phyloP scores from a whole-genome alignment of 768 basidiomycete genomes.

The Trametes elegans region DNA sequence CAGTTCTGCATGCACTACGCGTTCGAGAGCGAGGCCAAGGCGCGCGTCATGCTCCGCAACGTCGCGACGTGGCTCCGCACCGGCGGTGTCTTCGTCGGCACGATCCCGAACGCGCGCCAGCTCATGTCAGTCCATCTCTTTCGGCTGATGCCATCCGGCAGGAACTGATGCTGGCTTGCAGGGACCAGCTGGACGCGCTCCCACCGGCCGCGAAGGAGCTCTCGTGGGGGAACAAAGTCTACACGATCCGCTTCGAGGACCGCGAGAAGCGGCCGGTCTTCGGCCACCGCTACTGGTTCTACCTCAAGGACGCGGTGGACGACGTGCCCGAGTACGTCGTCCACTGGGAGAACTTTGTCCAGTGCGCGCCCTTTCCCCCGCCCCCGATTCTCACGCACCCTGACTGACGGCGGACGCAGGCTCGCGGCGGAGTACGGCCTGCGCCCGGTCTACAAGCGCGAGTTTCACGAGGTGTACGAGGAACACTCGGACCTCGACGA shows the following conservation, averaged over 20 bases:
- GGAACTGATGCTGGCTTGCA: constrained; percentile 29
- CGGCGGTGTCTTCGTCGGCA: constrained; percentile 96
- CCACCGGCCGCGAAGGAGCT: constrained; percentile 67
- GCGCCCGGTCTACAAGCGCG: constrained; percentile 70
- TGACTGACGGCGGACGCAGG: constrained; percentile 37
- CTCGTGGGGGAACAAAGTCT: constrained; percentile 88
- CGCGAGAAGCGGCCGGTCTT: constrained; percentile 61
- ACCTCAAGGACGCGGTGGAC: constrained; percentile 91
- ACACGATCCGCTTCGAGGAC: constrained; percentile 83
- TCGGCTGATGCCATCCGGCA: not conserved
- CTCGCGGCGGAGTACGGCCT: constrained; percentile 83
- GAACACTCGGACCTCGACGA: constrained; percentile 80
- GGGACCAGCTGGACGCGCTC: constrained; percentile 68
- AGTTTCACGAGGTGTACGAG: constrained; percentile 86
- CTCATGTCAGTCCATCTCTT: constrained; percentile 62
- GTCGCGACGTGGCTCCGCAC: constrained; percentile 74
- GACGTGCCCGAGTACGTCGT: constrained; percentile 98
- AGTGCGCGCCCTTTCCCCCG: constrained; percentile 45
- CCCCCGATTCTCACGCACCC: constrained; percentile 11
- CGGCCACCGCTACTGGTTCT: constrained; percentile 95
- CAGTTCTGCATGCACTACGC: constrained; percentile 99
- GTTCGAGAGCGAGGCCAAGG: constrained; percentile 87
- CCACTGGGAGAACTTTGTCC: constrained; percentile 89
- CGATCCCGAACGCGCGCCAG: constrained; percentile 85
- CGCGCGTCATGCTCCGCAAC: constrained; percentile 89